These are phyloP conservation scores for Raffaelea ambrosiae DNA, from an alignment of 2,329 filamentous ascomycete genomes.

Conservation along the genomic window DNA sequence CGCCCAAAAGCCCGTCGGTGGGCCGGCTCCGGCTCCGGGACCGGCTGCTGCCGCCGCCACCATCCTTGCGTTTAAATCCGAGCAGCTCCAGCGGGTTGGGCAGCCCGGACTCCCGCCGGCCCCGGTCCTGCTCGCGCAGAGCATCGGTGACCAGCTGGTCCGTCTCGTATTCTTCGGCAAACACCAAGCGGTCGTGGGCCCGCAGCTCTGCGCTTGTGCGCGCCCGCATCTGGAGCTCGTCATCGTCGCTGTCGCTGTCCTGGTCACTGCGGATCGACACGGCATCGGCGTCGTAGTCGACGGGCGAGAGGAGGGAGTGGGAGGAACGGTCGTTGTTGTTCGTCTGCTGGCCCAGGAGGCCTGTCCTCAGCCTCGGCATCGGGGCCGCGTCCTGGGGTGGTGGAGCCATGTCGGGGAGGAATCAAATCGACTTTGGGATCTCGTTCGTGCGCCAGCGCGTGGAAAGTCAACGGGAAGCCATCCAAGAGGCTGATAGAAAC, in stretches of 20 bases:
- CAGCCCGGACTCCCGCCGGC: slow-evolving; percentile 38
- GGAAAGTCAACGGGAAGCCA: too few species aligned
- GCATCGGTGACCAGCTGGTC: slow-evolving; percentile 50
- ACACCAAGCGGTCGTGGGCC: slow-evolving; percentile 59
- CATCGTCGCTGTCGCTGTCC: slow-evolving; percentile 69
- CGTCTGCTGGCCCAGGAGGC: too few species aligned
- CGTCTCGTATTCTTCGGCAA: slow-evolving; percentile 68
- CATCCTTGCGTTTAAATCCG: slow-evolving; percentile 7
- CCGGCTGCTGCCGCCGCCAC: slow-evolving; percentile 21
- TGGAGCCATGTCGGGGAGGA: too few species aligned
- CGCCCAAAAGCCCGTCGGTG: neutral
- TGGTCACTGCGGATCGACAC: slow-evolving; percentile 61
- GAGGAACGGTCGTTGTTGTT: too few species aligned
- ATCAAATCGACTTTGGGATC: too few species aligned
- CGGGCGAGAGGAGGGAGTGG: slow-evolving; percentile 51
- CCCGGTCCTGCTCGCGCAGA: slow-evolving; percentile 40
- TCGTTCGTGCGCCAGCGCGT: too few species aligned
- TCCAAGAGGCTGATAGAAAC: too few species aligned
- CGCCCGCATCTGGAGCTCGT: slow-evolving; percentile 56
- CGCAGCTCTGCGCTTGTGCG: slow-evolving; percentile 63
- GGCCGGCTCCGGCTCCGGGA: slow-evolving; percentile 4
- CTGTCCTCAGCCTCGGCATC: too few species aligned
- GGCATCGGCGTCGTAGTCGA: slow-evolving; percentile 60
- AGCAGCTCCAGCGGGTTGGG: slow-evolving; percentile 39
- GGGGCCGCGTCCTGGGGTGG: too few species aligned